Base-by-base conservation (phyloP, 1,284 basidiomycete species). In the Ceratobasidium theobromae region DNA sequence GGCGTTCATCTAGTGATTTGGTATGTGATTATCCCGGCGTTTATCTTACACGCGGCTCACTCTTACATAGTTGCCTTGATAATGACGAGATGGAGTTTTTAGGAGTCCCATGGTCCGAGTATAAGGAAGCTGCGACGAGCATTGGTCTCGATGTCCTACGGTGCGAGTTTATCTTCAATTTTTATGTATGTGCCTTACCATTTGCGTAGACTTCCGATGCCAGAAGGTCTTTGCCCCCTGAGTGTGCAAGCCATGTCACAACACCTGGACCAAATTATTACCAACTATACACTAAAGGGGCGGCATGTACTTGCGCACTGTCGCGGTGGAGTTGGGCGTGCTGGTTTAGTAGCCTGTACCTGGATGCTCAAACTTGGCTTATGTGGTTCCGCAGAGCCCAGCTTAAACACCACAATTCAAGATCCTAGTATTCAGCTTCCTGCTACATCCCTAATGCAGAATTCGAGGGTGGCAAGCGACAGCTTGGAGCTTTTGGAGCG, bases 281-380 rank as follows among this genome's bases (percentile, higher is more conserved):
- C 83, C 16, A 76, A 77, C 4, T 97, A 95, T 73, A 92, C 94
- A 0, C 78, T 95, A 6, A 79, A 79, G 5, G 94, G 95, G 1
- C 75, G 83, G 1, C 82, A 86, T 33, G 84, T 96, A 2, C 83
- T 98, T 4, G 91, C 91, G 4, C 96, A 98, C 72, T 99, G 96
- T 75, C 85, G 96, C 27, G 96, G 95, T 35, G 96, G 96, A 4
- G 91, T 99, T 3, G 96, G 96, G 0, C 84, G 96, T 27, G 96
- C 96, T 0, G 95, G 95, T 0, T 82, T 98, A 43, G 83, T 98
- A 35, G 95, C 95, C 1, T 93, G 91, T 72, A 90, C 89, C 70
- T 98, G 96, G 96, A 83, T 93, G 74, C 80, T 97, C 69, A 95
- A 93, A 76, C 86, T 98, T 72, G 95, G 95, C 4, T 82, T 98